Conservation (phyloP, 305 asterid genomes). For the Solanum hybrid region DNA sequence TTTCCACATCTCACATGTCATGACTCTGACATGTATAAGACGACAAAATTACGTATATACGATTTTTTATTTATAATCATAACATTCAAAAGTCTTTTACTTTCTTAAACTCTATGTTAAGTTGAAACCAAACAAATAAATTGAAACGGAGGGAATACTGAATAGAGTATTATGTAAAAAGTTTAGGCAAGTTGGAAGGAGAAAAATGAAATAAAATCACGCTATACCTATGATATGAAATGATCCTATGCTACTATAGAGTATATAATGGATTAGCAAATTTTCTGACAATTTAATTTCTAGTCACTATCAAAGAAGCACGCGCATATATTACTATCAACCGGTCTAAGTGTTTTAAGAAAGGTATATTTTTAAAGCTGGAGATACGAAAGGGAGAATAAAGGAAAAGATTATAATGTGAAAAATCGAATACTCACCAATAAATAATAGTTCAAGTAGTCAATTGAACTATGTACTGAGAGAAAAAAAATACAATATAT, state of each 20-base stretch:
- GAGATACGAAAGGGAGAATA: neutral
- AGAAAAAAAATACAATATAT: too few species aligned
- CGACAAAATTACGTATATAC: accelerated
- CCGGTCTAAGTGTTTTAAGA: neutral
- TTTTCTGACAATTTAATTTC: neutral
- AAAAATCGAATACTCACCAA: neutral
- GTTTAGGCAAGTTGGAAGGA: neutral
- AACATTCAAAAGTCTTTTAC: neutral
- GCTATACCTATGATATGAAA: neutral
- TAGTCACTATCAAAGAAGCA: slow-evolving; percentile 2
- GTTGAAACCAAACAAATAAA: accelerated
- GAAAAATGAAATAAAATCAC: neutral
- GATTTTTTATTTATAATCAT: neutral
- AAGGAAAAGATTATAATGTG: neutral
- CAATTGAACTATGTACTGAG: neutral
- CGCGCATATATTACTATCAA: neutral
- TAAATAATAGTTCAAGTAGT: neutral
- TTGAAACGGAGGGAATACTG: accelerated
- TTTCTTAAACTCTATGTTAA: neutral
- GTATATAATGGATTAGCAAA: neutral
- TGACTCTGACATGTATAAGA: neutral
- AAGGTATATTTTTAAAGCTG: too few species aligned
- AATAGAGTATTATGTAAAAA: neutral
- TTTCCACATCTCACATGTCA: neutral
- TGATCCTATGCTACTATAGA: neutral